Conservation (phyloP, 2,329 filamentous ascomycete species). For the Arthrobotrys conoides region DNA sequence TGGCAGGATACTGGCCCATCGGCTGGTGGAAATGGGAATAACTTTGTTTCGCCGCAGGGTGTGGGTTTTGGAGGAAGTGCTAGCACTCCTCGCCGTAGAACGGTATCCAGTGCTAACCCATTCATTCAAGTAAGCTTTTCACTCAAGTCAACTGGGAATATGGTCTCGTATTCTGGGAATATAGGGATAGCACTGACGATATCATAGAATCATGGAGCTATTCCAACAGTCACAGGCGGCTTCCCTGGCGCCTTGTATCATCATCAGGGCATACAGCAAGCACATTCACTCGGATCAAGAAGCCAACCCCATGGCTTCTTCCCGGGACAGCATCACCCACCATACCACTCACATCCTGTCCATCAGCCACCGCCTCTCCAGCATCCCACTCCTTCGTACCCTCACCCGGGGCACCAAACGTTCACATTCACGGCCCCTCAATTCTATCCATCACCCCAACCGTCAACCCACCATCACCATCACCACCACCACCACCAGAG, state of each 20-base stretch:
- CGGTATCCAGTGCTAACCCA: constrained; percentile 34
- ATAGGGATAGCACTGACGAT: not conserved
- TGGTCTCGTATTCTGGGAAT: no score
- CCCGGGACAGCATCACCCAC: constrained; percentile 55
- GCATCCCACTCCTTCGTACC: constrained; percentile 52
- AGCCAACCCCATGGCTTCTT: constrained; percentile 28
- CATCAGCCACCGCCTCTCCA: constrained; percentile 52
- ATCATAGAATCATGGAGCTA: constrained; percentile 13
- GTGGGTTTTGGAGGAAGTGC: constrained; percentile 6
- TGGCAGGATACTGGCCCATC: constrained; percentile 51
- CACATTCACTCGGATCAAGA: constrained; percentile 51
- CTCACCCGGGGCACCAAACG: constrained; percentile 36
- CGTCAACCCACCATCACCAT: constrained; percentile 34
- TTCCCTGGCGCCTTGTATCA: constrained; percentile 52
- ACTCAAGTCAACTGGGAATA: not conserved
- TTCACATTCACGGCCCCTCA: constrained; percentile 50
- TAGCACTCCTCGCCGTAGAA: constrained; percentile 31
- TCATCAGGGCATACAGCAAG: constrained; percentile 34
- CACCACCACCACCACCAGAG: constrained; percentile 43
- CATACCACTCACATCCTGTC: constrained; percentile 44
- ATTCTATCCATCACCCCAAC: constrained; percentile 57
- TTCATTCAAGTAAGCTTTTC: constrained; percentile 34
- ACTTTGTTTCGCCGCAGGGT: constrained; percentile 27
- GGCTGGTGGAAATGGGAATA: constrained; percentile 47
- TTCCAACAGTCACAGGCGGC: constrained; percentile 15